A percentile compares a stretch with the other conserved stretches of the same genome.
phyloP scores from a whole-genome alignment of 1,139 yeast genomes.

The Debaryomyces nepalensis region DNA sequence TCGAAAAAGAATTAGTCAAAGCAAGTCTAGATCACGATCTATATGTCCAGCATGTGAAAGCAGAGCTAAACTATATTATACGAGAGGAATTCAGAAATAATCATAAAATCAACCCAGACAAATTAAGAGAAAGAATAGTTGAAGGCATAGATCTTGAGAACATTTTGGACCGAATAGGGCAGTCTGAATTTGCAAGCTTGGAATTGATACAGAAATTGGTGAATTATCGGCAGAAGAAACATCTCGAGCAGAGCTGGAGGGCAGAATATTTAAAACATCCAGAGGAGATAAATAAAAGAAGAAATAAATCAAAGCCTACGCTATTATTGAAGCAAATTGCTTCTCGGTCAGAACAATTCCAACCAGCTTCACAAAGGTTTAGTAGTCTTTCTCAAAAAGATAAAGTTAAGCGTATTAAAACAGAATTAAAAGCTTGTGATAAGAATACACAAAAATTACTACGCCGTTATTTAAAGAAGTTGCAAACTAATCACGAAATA shows the following conservation, averaged over 20 bases:
- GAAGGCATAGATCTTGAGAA: slow-evolving; percentile 18
- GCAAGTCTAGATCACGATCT: slow-evolving; percentile 17
- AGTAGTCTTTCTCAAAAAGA: slow-evolving; percentile 3
- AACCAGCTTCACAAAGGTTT: neutral
- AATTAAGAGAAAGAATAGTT: slow-evolving; percentile 12
- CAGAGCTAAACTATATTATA: slow-evolving; percentile 26
- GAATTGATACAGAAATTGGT: slow-evolving; percentile 15
- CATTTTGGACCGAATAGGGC: slow-evolving; percentile 2
- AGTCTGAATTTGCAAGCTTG: slow-evolving; percentile 1
- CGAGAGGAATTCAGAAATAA: slow-evolving; percentile 22
- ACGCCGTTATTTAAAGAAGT: slow-evolving; percentile 33
- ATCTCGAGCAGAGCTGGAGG: slow-evolving; percentile 24
- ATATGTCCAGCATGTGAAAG: slow-evolving; percentile 17
- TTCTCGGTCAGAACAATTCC: slow-evolving; percentile 6
- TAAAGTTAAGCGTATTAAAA: slow-evolving; percentile 14
- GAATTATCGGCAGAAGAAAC: slow-evolving; percentile 21
- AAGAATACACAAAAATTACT: slow-evolving; percentile 24
- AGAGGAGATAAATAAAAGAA: slow-evolving; percentile 12
- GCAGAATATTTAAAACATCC: slow-evolving; percentile 18
- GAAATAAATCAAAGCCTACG: slow-evolving; percentile 14
- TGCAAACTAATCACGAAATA: slow-evolving; percentile 30
- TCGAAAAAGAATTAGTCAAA: slow-evolving; percentile 11
- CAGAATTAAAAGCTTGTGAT: slow-evolving; percentile 12
- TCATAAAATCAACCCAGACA: slow-evolving; percentile 9
- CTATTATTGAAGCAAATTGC: slow-evolving; percentile 14